Evolutionary conservation across 148 eudicot species (phyloP).

Genomic region (Chenopodium berlandieri): DNA sequence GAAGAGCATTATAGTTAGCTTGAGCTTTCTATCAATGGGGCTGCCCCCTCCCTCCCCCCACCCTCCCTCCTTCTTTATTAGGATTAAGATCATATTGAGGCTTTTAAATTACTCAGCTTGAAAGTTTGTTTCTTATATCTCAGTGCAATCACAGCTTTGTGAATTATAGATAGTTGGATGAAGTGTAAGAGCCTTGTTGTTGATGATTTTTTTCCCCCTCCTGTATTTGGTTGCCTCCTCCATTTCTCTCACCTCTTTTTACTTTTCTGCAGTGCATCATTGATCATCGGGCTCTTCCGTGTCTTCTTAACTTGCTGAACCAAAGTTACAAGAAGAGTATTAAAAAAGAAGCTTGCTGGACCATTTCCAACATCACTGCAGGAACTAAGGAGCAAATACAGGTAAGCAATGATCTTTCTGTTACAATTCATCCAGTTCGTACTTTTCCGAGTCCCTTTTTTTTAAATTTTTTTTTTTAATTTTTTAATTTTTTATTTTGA

Average conservation of each 20-base stretch:
- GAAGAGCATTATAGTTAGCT: background rate
- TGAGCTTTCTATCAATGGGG: background rate
- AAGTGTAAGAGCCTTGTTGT: too few relatives aligned
- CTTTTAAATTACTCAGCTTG: background rate
- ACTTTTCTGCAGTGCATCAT: slow-evolving; percentile 54
- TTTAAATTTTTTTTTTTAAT: too few relatives aligned
- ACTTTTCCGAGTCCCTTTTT: background rate
- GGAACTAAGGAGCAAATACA: slow-evolving; percentile 90
- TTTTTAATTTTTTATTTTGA: background rate
- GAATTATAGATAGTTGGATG: background rate
- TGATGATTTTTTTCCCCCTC: background rate
- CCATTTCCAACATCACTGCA: slow-evolving; percentile 87
- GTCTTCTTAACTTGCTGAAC: slow-evolving; percentile 61
- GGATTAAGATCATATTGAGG: too few relatives aligned
- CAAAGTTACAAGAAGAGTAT: slow-evolving; percentile 71
- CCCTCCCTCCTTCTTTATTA: too few relatives aligned
- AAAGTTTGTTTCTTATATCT: background rate
- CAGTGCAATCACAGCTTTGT: background rate
- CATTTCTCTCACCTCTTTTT: background rate
- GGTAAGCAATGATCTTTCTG: slow-evolving; percentile 31
- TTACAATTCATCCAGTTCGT: background rate
- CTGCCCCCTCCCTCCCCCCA: too few relatives aligned
- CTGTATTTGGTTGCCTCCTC: background rate
- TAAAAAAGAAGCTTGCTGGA: slow-evolving; percentile 95
- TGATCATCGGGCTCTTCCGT: slow-evolving; percentile 61